phyloP scores from a whole-genome alignment of 805 yeast species.

The Brettanomyces custersianus region DNA sequence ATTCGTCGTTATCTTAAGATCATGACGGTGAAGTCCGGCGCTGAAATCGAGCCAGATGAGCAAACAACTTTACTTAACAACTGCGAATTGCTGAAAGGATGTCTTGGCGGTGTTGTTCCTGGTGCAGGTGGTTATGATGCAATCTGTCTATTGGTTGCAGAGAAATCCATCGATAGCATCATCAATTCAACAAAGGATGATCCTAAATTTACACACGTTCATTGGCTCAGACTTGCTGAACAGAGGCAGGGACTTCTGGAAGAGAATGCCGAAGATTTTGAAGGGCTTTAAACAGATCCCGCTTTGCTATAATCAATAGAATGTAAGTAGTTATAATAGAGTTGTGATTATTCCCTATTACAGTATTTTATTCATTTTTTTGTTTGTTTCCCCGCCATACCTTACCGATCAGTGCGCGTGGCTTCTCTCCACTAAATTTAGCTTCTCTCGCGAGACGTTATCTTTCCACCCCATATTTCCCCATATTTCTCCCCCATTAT shows the following conservation, averaged over 20 bases:
- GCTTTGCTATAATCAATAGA: too few species aligned
- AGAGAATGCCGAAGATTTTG: conserved; percentile 32
- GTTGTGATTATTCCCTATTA: too few species aligned
- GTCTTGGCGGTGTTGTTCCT: conserved; percentile 92
- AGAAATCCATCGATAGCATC: conserved; percentile 31
- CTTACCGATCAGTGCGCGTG: too few species aligned
- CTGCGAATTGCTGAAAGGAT: conserved; percentile 55
- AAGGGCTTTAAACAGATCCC: too few species aligned
- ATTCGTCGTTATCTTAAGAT: conserved; percentile 52
- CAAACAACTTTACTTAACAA: conserved; percentile 66
- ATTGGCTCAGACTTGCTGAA: conserved; percentile 63
- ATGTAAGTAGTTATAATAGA: too few species aligned
- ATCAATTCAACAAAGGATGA: conserved; percentile 10
- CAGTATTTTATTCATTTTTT: too few species aligned
- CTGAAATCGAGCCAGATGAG: conserved; percentile 76
- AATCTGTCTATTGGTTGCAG: conserved; percentile 58
- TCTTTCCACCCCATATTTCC: too few species aligned
- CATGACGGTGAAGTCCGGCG: conserved; percentile 61
- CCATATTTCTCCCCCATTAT: too few species aligned
- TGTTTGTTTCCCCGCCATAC: too few species aligned
- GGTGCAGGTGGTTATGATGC: conserved; percentile 99
- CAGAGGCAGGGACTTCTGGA: conserved; percentile 48
- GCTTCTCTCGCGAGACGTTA: too few species aligned
- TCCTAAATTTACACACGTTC: conserved; percentile 34
- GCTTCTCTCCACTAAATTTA: too few species aligned